phyloP scores from a whole-genome alignment of 129 eudicot genomes.

The Flaveria sonorensis region DNA sequence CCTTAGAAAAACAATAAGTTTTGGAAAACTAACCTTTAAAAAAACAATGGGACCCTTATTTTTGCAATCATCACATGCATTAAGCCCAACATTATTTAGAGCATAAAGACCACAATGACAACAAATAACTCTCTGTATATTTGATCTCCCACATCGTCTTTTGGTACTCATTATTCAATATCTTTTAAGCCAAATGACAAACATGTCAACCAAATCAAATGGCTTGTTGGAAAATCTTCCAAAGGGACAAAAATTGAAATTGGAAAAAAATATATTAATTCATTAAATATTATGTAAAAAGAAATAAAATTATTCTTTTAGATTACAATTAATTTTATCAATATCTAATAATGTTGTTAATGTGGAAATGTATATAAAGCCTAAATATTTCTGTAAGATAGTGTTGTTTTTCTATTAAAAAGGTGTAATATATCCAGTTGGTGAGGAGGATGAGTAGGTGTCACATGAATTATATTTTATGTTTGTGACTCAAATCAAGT shows the following conservation, averaged over 20 bases:
- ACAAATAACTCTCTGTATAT: constrained; percentile 28
- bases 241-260: constrained; percentile 3
- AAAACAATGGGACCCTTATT: constrained; percentile 20
- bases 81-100: constrained; percentile 15
- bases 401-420: background rate
- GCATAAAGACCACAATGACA: constrained; percentile 29
- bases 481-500: constrained; percentile 34
- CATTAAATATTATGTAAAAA: background rate
- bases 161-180: constrained; percentile 7
- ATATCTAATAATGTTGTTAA: background rate
- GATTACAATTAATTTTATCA: background rate
- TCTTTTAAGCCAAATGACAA: constrained; percentile 31
- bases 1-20: background rate
- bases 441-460: constrained; percentile 27
- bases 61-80: constrained; percentile 34
- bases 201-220: constrained; percentile 31
- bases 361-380: background rate
- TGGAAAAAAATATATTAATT: background rate
- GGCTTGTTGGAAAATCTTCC: constrained; percentile 31
- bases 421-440: constrained; percentile 19
- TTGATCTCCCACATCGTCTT: constrained; percentile 33
- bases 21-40: background rate
- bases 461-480: constrained; percentile 29
- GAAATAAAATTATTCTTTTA: background rate
- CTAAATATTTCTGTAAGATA: background rate